phyloP scores from a whole-genome alignment of 2,329 filamentous ascomycete species.

The Aspergillus sp. region DNA sequence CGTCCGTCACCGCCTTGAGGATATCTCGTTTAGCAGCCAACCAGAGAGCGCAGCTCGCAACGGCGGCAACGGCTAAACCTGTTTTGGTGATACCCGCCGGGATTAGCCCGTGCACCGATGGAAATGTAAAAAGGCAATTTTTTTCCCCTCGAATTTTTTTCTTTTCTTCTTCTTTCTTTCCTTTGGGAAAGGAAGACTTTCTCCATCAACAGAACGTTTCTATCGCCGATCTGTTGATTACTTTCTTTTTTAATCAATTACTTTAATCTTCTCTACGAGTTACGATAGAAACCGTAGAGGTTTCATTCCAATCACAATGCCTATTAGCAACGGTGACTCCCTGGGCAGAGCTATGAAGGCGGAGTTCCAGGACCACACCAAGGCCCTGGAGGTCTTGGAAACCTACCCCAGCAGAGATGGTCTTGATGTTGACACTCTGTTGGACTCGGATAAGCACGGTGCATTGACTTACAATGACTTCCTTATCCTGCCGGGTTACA shows the following conservation, averaged over 20 bases:
- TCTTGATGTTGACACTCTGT: slow-evolving; percentile 76
- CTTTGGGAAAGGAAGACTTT: slow-evolving; percentile 56
- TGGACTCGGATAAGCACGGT: slow-evolving; percentile 87
- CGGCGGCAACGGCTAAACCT: background rate
- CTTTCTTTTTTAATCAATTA: slow-evolving; percentile 16
- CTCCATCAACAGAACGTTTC: slow-evolving; percentile 54
- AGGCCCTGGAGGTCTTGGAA: slow-evolving; percentile 74
- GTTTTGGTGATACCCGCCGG: no score
- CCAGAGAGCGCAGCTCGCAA: slow-evolving; percentile 4
- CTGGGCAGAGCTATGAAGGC: slow-evolving; percentile 45
- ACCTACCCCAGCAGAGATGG: slow-evolving; percentile 75
- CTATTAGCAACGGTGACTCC: slow-evolving; percentile 62
- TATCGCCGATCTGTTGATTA: slow-evolving; percentile 41
- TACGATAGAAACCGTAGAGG: slow-evolving; percentile 22
- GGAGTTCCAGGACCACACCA: slow-evolving; percentile 66
- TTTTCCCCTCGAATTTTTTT: slow-evolving; percentile 27
- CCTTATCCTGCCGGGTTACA: slow-evolving; percentile 91
- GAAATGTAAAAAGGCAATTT: slow-evolving; percentile 22
- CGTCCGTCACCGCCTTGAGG: slow-evolving; percentile 16
- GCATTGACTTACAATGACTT: slow-evolving; percentile 99
- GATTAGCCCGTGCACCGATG: background rate
- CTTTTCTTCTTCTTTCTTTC: slow-evolving; percentile 44
- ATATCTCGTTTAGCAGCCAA: slow-evolving; percentile 28
- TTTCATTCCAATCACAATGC: slow-evolving; percentile 54
- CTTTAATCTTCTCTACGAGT: slow-evolving; percentile 16